A percentile compares a stretch with the other conserved stretches of the same genome.
These are phyloP conservation scores for Fraxinus baroniana DNA, from an alignment of 305 asterid species.

Conservation along the genomic window DNA sequence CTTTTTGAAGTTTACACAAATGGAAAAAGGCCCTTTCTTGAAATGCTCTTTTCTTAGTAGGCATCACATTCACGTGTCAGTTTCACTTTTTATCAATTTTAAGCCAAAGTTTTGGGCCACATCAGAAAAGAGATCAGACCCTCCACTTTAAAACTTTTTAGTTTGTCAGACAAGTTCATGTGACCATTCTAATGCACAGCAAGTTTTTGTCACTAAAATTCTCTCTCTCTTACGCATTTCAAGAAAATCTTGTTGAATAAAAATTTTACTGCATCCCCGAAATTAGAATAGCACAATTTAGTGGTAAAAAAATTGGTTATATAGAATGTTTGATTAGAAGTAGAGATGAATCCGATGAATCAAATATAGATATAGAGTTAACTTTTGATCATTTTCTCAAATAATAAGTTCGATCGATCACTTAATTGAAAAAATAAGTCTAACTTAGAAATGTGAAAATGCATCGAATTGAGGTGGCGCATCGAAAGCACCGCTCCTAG, in stretches of 20 bases:
- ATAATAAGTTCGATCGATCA: neutral
- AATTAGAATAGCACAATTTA: neutral
- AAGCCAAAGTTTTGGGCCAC: slow-evolving; percentile 3
- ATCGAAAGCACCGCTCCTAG: neutral
- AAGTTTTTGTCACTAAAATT: neutral
- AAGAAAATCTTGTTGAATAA: neutral
- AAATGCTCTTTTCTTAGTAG: neutral
- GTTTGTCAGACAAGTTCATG: neutral
- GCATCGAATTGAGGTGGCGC: neutral
- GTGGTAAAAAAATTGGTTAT: neutral
- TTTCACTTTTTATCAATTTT: slow-evolving; percentile 1
- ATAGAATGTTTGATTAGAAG: neutral
- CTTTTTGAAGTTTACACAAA: neutral
- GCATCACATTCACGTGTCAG: neutral
- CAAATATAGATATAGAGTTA: neutral
- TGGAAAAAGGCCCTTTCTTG: neutral
- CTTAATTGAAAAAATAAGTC: neutral
- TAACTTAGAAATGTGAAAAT: neutral
- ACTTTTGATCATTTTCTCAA: neutral
- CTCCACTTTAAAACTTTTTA: neutral
- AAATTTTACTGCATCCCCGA: neutral
- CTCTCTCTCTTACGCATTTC: neutral
- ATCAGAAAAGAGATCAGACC: neutral
- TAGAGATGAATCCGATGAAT: neutral
- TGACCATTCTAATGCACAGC: neutral